Conservation (phyloP, 1,139 yeast genomes). For the Debaryomyces nepalensis region DNA sequence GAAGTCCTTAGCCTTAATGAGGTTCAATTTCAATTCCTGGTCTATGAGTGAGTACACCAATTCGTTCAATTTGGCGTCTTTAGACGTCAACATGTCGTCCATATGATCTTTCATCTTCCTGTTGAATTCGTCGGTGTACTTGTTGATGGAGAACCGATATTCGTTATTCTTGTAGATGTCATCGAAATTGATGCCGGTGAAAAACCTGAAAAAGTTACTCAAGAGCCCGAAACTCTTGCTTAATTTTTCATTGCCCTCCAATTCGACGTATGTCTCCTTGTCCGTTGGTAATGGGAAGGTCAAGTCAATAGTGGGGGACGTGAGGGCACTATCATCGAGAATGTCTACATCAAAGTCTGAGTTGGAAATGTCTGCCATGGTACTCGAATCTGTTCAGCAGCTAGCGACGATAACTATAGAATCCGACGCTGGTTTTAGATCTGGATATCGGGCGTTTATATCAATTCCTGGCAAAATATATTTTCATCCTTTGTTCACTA, state of each 20-base stretch:
- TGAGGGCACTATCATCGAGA: constrained; percentile 37
- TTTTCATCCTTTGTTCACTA: neutral
- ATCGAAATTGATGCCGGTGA: constrained; percentile 34
- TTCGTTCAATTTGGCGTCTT: constrained; percentile 43
- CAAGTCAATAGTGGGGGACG: constrained; percentile 37
- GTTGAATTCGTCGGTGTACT: constrained; percentile 36
- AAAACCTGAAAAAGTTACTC: constrained; percentile 36
- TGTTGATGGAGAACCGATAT: constrained; percentile 41
- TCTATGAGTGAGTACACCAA: constrained; percentile 44
- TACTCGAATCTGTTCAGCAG: no score
- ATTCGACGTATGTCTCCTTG: constrained; percentile 33
- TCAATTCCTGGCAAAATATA: neutral
- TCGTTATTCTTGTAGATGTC: constrained; percentile 42
- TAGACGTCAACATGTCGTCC: constrained; percentile 36
- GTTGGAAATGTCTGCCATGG: constrained; percentile 5
- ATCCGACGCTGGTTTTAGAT: no score
- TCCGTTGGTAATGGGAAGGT: constrained; percentile 49
- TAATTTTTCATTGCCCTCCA: constrained; percentile 36
- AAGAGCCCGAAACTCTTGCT: constrained; percentile 35
- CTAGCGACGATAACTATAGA: no score
- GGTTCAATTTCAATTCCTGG: constrained; percentile 46
- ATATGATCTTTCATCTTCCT: constrained; percentile 35
- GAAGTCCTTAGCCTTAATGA: constrained; percentile 42
- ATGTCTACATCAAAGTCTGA: constrained; percentile 41
- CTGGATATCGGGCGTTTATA: no score